Evolutionary conservation across 2,329 filamentous ascomycete genomes (phyloP).

Genomic region (Trichoderma polysporum): DNA sequence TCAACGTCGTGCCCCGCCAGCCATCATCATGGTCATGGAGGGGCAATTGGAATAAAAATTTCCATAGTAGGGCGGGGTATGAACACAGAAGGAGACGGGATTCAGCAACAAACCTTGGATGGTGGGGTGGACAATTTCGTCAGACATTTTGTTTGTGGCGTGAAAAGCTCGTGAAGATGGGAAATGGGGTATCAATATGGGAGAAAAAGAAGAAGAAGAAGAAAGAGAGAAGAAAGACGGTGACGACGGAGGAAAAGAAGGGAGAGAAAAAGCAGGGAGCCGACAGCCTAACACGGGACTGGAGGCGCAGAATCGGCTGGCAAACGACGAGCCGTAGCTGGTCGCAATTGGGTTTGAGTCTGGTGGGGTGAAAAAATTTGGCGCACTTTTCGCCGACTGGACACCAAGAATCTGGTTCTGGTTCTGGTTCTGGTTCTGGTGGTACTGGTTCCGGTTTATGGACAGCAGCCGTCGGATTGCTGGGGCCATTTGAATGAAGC

Average conservation of each 20-base stretch:
- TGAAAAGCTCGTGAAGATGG: slow-evolving; percentile 19
- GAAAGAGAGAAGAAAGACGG: not conserved
- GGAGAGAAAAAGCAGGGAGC: not conserved
- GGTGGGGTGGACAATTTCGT: slow-evolving; percentile 71
- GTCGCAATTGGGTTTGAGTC: slow-evolving; percentile 13
- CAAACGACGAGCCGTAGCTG: not conserved
- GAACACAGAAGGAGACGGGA: not conserved
- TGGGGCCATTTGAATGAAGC: not conserved
- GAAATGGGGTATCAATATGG: slow-evolving; percentile 12
- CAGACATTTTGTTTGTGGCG: slow-evolving; percentile 51
- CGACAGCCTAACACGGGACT: slow-evolving; percentile 19
- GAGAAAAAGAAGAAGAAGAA: not conserved
- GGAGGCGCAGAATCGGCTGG: slow-evolving; percentile 23
- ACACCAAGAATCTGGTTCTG: not conserved
- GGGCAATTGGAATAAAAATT: slow-evolving; percentile 21
- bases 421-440: not conserved
- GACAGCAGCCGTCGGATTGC: not conserved
- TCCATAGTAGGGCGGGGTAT: slow-evolving; percentile 23
- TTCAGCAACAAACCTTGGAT: slow-evolving; percentile 57
- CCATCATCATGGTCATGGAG: slow-evolving; percentile 19
- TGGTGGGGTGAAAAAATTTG: slow-evolving; percentile 27
- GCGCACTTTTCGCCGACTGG: slow-evolving; percentile 10
- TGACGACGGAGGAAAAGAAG: not conserved
- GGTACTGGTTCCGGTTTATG: not conserved
- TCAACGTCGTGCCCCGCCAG: not conserved